Evolutionary conservation across 2,329 filamentous ascomycete species (phyloP).

Genomic region (Claviceps monticola): DNA sequence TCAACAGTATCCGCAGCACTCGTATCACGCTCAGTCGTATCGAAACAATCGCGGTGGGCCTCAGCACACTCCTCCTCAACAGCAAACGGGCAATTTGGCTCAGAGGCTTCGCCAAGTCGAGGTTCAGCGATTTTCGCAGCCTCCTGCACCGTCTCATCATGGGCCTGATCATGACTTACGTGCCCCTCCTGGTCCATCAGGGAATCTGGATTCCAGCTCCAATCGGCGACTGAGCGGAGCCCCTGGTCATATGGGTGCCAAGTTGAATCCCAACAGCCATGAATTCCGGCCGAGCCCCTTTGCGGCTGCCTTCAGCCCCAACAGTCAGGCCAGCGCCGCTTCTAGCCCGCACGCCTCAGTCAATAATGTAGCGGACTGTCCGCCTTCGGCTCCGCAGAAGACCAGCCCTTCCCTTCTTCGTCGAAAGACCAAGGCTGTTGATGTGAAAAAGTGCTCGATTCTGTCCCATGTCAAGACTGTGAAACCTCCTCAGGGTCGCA

Average conservation of each 20-base stretch:
- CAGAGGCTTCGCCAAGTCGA: slow-evolving; percentile 39
- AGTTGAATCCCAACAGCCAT: slow-evolving; percentile 51
- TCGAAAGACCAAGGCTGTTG: slow-evolving; percentile 59
- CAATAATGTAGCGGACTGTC: slow-evolving; percentile 30
- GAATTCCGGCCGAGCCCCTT: slow-evolving; percentile 82
- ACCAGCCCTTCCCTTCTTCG: slow-evolving; percentile 38
- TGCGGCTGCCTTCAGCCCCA: slow-evolving; percentile 70
- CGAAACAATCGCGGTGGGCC: slow-evolving; percentile 32
- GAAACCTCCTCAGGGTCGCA: slow-evolving; percentile 37
- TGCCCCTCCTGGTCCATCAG: slow-evolving; percentile 58
- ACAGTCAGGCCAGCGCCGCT: slow-evolving; percentile 44
- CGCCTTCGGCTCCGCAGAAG: slow-evolving; percentile 10
- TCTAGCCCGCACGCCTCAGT: slow-evolving; percentile 58
- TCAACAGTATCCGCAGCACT: slow-evolving; percentile 32
- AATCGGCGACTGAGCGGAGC: slow-evolving; percentile 37
- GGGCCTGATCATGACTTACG: slow-evolving; percentile 51
- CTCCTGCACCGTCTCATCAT: slow-evolving; percentile 30
- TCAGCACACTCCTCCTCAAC: slow-evolving; percentile 26
- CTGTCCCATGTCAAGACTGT: slow-evolving; percentile 40
- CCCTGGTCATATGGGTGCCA: slow-evolving; percentile 37
- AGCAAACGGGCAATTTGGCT: slow-evolving; percentile 31
- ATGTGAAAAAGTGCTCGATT: slow-evolving; percentile 53
- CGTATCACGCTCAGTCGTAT: slow-evolving; percentile 32
- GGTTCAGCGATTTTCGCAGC: slow-evolving; percentile 35
- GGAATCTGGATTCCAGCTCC: slow-evolving; percentile 37